These are phyloP conservation scores for Mortierella antarctica DNA, from an alignment of 192 early-diverging fungal genomes.

Conservation along the genomic window DNA sequence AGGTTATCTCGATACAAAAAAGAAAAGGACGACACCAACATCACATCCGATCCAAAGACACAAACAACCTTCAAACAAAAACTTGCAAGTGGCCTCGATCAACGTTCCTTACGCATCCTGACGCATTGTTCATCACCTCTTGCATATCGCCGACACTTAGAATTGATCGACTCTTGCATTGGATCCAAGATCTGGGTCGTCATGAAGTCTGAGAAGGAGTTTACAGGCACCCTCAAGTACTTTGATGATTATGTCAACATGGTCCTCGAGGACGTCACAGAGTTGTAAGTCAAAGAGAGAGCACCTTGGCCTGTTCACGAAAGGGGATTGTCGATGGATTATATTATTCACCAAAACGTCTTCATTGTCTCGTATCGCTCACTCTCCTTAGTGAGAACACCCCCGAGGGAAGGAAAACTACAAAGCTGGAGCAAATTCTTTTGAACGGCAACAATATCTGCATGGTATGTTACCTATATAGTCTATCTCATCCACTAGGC, in stretches of 20 bases:
- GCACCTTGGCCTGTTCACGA: not conserved
- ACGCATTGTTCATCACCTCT: not conserved
- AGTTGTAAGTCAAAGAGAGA: slow-evolving; percentile 73
- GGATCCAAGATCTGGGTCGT: slow-evolving; percentile 97
- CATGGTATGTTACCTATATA: slow-evolving; percentile 69
- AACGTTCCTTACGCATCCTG: too few relatives aligned
- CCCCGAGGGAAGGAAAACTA: slow-evolving; percentile 76
- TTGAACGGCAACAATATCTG: slow-evolving; percentile 98
- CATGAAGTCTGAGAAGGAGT: slow-evolving; percentile 98
- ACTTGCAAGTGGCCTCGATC: not conserved
- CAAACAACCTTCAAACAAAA: not conserved
- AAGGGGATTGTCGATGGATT: not conserved
- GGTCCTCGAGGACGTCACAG: slow-evolving; percentile 97
- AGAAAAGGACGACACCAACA: too few relatives aligned
- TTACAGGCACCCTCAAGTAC: slow-evolving; percentile 93
- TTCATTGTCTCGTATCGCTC: slow-evolving; percentile 1
- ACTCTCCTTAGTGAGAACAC: slow-evolving; percentile 74
- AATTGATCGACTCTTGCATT: slow-evolving; percentile 98
- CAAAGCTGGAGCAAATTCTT: slow-evolving; percentile 88
- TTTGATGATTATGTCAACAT: slow-evolving; percentile 99
- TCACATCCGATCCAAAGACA: not conserved
- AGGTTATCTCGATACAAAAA: too few relatives aligned
- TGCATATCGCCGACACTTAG: slow-evolving; percentile 55
- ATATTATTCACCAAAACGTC: not conserved
- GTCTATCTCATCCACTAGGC: not conserved